These are phyloP conservation scores for Leishmania lainsoni DNA, from an alignment of 208 protist genomes.

Conservation along the genomic window DNA sequence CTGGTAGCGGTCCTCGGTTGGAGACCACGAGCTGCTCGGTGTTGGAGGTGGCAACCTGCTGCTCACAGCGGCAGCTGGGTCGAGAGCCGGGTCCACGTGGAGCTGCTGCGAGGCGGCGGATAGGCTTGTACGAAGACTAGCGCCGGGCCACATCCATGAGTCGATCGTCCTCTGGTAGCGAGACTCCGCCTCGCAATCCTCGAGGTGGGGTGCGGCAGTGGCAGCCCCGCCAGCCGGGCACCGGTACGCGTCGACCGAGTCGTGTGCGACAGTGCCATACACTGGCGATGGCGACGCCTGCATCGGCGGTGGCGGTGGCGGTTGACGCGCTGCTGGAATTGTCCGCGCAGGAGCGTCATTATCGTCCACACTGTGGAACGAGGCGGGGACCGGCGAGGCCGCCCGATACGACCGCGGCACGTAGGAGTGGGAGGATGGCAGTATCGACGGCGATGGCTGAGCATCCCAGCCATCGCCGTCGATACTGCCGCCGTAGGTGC, in stretches of 20 bases:
- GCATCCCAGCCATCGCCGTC: not conserved
- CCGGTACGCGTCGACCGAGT: constrained; percentile 18
- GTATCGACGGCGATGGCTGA: not conserved
- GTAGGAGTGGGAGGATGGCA: not conserved
- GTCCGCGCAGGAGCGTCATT: not conserved
- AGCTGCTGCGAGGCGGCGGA: constrained; percentile 13
- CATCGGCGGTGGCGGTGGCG: constrained; percentile 19
- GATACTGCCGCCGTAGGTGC: not conserved
- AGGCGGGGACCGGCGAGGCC: not conserved
- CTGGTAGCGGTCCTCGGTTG: constrained; percentile 20
- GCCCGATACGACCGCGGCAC: not conserved
- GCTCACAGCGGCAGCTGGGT: not conserved
- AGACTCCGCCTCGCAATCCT: constrained; percentile 7
- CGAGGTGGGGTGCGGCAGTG: not conserved
- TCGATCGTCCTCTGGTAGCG: constrained; percentile 29
- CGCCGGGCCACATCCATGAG: constrained; percentile 20
- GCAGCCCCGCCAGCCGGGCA: not conserved
- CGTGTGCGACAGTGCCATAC: not conserved
- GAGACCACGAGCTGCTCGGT: constrained; percentile 13
- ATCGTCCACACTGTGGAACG: not conserved
- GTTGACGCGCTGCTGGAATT: constrained; percentile 8
- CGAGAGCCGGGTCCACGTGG: constrained; percentile 6
- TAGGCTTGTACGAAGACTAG: not conserved
- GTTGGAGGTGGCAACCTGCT: constrained; percentile 10
- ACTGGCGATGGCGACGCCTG: not conserved